Percentiles rank a stretch among this genome's conserved stretches.
Conservation (phyloP, 2,329 filamentous ascomycete species). For the Beauveria varroae region DNA sequence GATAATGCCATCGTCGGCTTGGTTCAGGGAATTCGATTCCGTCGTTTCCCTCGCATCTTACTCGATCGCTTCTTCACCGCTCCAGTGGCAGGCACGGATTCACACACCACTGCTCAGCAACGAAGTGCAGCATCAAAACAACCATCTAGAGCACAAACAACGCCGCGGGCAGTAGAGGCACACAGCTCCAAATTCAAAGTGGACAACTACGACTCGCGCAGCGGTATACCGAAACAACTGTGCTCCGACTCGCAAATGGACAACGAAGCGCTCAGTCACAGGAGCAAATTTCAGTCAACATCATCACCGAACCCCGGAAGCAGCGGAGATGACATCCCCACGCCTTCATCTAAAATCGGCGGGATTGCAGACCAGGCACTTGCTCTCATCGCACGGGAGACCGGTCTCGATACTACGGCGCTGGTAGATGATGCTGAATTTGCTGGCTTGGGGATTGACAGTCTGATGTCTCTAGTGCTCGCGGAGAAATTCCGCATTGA, state of each 20-base stretch:
- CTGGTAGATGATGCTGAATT: conserved; percentile 49
- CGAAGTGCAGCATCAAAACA: conserved; percentile 17
- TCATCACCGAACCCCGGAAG: neutral
- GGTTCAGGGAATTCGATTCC: conserved; percentile 55
- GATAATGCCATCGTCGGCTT: conserved; percentile 41
- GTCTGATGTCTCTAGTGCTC: conserved; percentile 51
- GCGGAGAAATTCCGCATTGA: conserved; percentile 48
- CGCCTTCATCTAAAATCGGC: neutral
- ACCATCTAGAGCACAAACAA: neutral
- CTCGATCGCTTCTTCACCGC: conserved; percentile 58
- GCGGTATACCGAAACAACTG: neutral
- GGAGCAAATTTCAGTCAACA: neutral
- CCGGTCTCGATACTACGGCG: conserved; percentile 45
- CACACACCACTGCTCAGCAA: conserved; percentile 27
- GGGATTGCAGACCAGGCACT: conserved; percentile 30
- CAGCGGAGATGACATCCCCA: neutral
- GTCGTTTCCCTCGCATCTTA: conserved; percentile 57
- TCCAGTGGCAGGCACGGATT: conserved; percentile 4
- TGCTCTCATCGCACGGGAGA: conserved; percentile 48
- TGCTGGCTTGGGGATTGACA: conserved; percentile 50
- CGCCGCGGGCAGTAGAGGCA: neutral
- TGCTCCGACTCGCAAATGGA: neutral
- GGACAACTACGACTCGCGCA: neutral
- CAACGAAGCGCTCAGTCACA: neutral
- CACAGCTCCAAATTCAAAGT: neutral